Conservation (phyloP, 1,284 basidiomycete genomes). For the Porodaedalea pini region DNA sequence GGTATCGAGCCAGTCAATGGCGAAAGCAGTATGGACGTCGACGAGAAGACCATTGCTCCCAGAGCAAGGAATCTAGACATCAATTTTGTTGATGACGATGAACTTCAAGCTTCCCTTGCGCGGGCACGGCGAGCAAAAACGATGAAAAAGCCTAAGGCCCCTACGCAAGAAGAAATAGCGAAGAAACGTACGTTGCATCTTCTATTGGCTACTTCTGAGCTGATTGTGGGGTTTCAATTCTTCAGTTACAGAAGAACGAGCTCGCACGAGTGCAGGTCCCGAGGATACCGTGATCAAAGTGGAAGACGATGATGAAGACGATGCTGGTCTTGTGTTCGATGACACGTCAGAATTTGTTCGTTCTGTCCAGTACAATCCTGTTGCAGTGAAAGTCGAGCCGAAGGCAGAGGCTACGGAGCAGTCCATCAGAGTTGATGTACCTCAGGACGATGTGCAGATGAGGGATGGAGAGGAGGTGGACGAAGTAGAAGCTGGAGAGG, state of each 20-base stretch:
- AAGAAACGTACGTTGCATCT: constrained; percentile 59
- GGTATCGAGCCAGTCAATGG: constrained; percentile 44
- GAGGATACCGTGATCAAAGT: constrained; percentile 48
- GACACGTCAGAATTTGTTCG: constrained; percentile 97
- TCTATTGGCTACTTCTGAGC: constrained; percentile 20
- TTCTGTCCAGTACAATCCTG: constrained; percentile 70
- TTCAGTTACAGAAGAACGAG: constrained; percentile 65
- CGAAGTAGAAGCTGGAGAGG: constrained; percentile 78
- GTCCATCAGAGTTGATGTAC: constrained; percentile 36
- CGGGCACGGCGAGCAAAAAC: constrained; percentile 75
- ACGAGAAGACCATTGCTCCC: constrained; percentile 60
- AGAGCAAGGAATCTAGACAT: constrained; percentile 67
- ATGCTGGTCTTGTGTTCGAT: constrained; percentile 80
- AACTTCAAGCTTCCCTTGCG: constrained; percentile 90
- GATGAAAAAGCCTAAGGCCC: constrained; percentile 72
- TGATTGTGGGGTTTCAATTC: constrained; percentile 2
- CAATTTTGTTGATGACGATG: constrained; percentile 98
- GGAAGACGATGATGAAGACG: constrained; percentile 53
- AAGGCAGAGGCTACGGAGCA: constrained; percentile 36
- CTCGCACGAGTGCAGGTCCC: constrained; percentile 46
- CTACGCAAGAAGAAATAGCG: constrained; percentile 84
- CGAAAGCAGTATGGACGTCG: constrained; percentile 72
- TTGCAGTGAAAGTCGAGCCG: constrained; percentile 51
- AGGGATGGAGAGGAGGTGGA: constrained; percentile 62
- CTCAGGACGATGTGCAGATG: constrained; percentile 55